These are phyloP conservation scores for Microbotryum violaceum DNA, from an alignment of 1,284 basidiomycete genomes.

Conservation along the genomic window DNA sequence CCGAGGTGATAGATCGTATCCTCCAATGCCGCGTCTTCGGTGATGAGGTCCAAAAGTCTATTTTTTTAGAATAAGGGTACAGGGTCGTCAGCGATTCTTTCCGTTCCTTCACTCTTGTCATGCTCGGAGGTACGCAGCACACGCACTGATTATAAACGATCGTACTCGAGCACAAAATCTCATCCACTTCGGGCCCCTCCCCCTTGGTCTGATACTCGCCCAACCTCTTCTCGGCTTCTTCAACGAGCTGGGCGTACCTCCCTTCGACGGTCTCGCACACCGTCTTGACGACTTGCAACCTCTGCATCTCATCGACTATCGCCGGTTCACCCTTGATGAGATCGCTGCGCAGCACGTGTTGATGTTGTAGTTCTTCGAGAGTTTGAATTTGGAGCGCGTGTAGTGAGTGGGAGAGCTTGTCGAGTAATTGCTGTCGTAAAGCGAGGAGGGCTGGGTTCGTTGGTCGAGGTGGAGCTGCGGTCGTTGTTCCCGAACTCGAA, in stretches of 20 bases:
- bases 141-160: conserved; percentile 93
- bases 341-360: conserved; percentile 71
- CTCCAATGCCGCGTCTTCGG: conserved; percentile 97
- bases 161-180: conserved; percentile 85
- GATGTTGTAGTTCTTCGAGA: conserved; percentile 60
- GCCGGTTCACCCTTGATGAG: conserved; percentile 82
- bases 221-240: conserved; percentile 59
- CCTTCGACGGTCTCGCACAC: conserved; percentile 74
- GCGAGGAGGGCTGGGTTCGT: conserved; percentile 62
- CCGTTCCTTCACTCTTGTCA: too few relatives aligned
- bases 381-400: conserved; percentile 54
- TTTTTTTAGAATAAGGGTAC: neutral
- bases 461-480: conserved; percentile 60
- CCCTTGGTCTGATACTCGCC: conserved; percentile 62
- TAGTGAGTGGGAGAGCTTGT: conserved; percentile 64
- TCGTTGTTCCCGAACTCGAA: conserved; percentile 1
- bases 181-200: conserved; percentile 72
- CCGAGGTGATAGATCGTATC: conserved; percentile 97
- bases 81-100: neutral
- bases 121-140: conserved; percentile 1
- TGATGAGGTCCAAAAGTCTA: conserved; percentile 86
- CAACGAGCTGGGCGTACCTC: conserved; percentile 57
- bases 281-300: conserved; percentile 88
- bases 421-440: conserved; percentile 72
- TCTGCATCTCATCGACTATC: conserved; percentile 87